These are phyloP conservation scores for Amanita rubescens DNA, from an alignment of 768 basidiomycete genomes.

Conservation along the genomic window DNA sequence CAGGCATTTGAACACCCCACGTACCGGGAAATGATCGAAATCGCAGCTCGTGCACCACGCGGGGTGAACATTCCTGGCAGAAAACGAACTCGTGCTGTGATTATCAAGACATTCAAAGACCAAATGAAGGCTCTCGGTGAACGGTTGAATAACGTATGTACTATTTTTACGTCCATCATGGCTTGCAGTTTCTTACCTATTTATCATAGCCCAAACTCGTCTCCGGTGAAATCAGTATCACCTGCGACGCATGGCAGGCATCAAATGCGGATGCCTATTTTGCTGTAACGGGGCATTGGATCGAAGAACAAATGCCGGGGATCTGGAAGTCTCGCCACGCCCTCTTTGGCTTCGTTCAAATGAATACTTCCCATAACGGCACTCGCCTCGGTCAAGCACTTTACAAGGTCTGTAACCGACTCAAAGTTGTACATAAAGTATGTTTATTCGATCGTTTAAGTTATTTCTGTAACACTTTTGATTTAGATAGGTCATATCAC, in stretches of 20 bases:
- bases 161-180: too few species aligned
- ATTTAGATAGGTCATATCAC: neutral
- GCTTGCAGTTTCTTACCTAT: too few species aligned
- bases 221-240: neutral
- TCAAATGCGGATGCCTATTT: conserved; percentile 30
- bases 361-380: conserved; percentile 23
- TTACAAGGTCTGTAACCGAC: conserved; percentile 20
- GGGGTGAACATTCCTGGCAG: neutral
- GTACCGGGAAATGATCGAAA: neutral
- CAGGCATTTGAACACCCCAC: neutral
- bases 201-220: too few species aligned
- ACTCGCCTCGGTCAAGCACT: conserved; percentile 24
- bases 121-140: neutral
- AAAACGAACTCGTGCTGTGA: neutral
- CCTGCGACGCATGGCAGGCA: conserved; percentile 1
- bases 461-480: neutral
- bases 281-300: conserved; percentile 33
- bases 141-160: neutral
- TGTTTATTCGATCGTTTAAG: neutral
- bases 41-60: neutral
- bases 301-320: conserved; percentile 19
- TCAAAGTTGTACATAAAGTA: conserved; percentile 25
- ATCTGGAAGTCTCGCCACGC: conserved; percentile 22
- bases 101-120: neutral
- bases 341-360: conserved; percentile 24